Evolutionary conservation across 345 rosid genomes (phyloP).

Genomic region (Nephelium lappaceum): DNA sequence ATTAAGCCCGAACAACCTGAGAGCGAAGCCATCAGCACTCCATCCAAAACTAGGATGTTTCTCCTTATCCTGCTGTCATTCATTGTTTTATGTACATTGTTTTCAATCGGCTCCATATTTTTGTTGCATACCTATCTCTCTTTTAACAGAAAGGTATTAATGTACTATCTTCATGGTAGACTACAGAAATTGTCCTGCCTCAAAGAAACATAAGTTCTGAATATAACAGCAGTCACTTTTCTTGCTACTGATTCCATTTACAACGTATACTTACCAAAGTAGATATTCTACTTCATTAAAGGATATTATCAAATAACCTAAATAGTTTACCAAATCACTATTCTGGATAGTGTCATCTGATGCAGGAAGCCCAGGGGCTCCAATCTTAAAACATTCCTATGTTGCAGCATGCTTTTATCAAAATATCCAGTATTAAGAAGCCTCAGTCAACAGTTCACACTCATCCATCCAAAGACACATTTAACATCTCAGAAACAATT

Average conservation of each 20-base stretch:
- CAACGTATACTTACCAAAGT: not conserved
- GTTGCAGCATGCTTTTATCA: not conserved
- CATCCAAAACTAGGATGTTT: not conserved
- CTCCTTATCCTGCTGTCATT: not conserved
- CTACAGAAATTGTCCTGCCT: not conserved
- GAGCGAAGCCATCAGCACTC: slow-evolving; percentile 9
- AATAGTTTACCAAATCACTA: not conserved
- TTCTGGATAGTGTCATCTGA: not conserved
- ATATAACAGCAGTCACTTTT: not conserved
- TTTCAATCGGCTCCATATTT: slow-evolving; percentile 5
- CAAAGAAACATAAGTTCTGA: not conserved
- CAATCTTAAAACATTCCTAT: not conserved
- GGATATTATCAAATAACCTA: not conserved
- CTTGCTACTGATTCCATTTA: not conserved
- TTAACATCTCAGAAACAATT: not conserved
- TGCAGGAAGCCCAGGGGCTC: not conserved
- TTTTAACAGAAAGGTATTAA: not conserved
- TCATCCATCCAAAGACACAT: not conserved
- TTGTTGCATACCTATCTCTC: not conserved
- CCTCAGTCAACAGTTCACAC: not conserved
- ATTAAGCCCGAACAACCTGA: not conserved
- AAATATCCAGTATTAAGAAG: slow-evolving; percentile 7
- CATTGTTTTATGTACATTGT: not conserved
- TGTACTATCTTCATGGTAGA: not conserved
- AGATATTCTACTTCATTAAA: not conserved